Conservation (phyloP, 768 basidiomycete genomes). For the Podaxis mareebaensis region DNA sequence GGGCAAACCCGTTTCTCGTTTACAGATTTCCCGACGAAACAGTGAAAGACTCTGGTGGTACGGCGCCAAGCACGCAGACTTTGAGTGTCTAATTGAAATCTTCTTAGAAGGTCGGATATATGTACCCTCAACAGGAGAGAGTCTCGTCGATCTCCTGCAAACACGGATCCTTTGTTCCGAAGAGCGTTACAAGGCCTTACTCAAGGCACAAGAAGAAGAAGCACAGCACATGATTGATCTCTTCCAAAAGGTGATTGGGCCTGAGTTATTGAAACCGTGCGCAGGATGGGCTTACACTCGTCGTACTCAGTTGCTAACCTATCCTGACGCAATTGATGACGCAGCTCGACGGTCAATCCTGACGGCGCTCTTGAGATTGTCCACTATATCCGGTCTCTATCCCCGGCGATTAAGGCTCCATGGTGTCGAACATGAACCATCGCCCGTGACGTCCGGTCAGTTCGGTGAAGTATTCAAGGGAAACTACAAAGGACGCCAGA, state of each 20-base stretch:
- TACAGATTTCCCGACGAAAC: background rate
- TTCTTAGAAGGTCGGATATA: background rate
- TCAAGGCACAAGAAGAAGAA: background rate
- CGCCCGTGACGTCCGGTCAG: background rate
- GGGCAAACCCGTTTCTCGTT: background rate
- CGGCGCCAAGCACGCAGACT: background rate
- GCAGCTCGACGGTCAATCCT: background rate
- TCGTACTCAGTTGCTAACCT: background rate
- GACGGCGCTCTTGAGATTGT: slow-evolving; percentile 1
- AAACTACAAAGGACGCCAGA: slow-evolving; percentile 18
- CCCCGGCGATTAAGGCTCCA: background rate
- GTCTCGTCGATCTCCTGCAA: background rate
- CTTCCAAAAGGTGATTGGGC: background rate
- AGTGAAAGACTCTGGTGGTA: background rate
- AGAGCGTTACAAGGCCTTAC: background rate
- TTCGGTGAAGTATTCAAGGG: slow-evolving; percentile 32
- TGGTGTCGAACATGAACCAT: background rate
- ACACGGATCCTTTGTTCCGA: background rate
- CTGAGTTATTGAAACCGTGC: background rate
- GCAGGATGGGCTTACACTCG: background rate
- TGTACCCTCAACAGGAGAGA: background rate
- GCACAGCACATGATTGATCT: background rate
- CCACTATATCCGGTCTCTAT: background rate
- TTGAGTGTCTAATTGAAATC: background rate
- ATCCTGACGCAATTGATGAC: background rate